phyloP scores from a whole-genome alignment of 257 asterid genomes.

The Scutellaria barbata region DNA sequence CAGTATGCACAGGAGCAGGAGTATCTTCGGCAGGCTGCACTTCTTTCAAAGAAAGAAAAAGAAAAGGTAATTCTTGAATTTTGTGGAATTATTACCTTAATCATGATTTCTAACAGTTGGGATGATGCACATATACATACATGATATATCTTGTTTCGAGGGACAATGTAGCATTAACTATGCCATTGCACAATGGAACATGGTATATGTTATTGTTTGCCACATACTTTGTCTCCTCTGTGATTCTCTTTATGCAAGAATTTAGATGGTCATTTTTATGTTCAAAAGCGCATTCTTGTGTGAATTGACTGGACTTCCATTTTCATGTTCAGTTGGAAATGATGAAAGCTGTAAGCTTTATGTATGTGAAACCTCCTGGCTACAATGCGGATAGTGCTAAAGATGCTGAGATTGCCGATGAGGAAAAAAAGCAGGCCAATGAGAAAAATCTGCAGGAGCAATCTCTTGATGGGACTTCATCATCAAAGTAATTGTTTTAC shows the following conservation, averaged over 20 bases:
- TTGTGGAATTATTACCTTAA: constrained; percentile 6
- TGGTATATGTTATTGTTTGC: constrained; percentile 2
- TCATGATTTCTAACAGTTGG: background rate
- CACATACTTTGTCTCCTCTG: background rate
- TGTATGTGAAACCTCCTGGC: constrained; percentile 98
- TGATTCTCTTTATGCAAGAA: constrained; percentile 3
- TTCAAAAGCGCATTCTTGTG: constrained; percentile 12
- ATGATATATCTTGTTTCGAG: constrained; percentile 6
- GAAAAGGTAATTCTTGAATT: constrained; percentile 66
- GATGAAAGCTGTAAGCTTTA: constrained; percentile 99
- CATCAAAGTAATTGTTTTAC: constrained; percentile 57
- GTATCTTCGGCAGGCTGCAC: constrained; percentile 87
- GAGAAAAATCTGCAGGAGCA: constrained; percentile 39
- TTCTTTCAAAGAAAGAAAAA: constrained; percentile 86
- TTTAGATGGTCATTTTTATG: background rate
- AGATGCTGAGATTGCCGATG: constrained; percentile 89
- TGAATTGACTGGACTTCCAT: constrained; percentile 27
- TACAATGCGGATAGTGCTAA: constrained; percentile 96
- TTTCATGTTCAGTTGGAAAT: constrained; percentile 72
- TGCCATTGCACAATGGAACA: background rate
- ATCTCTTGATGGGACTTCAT: constrained; percentile 50
- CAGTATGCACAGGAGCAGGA: constrained; percentile 99
- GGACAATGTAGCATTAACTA: background rate
- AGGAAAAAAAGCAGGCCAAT: constrained; percentile 52
- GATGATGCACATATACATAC: background rate